Conservation (phyloP, 805 yeast species). For the Yamadazyma scolyti region DNA sequence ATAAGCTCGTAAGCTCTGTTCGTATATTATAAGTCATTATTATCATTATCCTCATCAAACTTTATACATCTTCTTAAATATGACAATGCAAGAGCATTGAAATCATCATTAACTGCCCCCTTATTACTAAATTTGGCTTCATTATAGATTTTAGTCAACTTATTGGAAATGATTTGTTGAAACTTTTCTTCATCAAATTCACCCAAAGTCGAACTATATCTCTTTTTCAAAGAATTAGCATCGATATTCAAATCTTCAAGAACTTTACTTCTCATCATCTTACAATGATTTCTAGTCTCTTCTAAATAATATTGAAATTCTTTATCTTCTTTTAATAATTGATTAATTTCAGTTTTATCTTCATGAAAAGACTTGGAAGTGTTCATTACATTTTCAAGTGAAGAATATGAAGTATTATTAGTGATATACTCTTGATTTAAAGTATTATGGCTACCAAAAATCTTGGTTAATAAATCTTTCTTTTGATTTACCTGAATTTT, state of each 20-base stretch:
- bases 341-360: constrained; percentile 37
- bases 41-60: constrained; percentile 10
- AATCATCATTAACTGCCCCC: constrained; percentile 16
- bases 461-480: constrained; percentile 32
- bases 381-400: constrained; percentile 32
- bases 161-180: constrained; percentile 10
- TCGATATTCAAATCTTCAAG: constrained; percentile 4
- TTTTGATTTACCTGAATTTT: constrained; percentile 38
- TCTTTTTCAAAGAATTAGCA: too few relatives aligned
- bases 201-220: not conserved
- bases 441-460: constrained; percentile 37
- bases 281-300: constrained; percentile 19
- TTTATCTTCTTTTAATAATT: constrained; percentile 30
- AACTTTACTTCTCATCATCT: constrained; percentile 6
- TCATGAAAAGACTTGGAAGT: constrained; percentile 38
- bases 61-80: constrained; percentile 28
- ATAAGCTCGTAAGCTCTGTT: too few relatives aligned
- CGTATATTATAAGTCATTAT: too few relatives aligned
- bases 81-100: constrained; percentile 20
- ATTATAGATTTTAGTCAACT: constrained; percentile 19
- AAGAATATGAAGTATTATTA: constrained; percentile 36
- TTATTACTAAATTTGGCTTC: constrained; percentile 1
- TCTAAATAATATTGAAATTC: constrained; percentile 20
- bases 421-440: constrained; percentile 38
- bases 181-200: not conserved